Percentiles rank a stretch among this genome's conserved stretches.
Conservation (phyloP, 2,329 filamentous ascomycete genomes). For the Mycosphaerella sp. region DNA sequence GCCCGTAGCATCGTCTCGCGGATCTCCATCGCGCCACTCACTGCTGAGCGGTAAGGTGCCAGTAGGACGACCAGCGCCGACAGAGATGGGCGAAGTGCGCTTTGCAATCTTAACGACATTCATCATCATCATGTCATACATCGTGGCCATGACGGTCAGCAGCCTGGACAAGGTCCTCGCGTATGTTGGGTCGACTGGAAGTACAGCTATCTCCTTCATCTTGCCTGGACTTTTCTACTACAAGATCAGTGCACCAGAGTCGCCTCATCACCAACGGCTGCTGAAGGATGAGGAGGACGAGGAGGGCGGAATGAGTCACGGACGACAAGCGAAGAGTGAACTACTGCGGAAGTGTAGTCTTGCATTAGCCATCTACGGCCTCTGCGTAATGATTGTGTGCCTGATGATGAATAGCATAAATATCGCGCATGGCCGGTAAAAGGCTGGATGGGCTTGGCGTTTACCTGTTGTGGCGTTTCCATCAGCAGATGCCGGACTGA, state of each 20-base stretch:
- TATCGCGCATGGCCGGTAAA: conserved; percentile 28
- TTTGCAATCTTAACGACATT: conserved; percentile 84
- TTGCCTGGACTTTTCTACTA: conserved; percentile 96
- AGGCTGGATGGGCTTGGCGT: neutral
- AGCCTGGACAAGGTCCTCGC: conserved; percentile 86
- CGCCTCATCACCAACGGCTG: conserved; percentile 74
- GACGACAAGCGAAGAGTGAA: conserved; percentile 40
- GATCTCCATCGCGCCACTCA: conserved; percentile 28
- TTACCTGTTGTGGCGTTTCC: neutral
- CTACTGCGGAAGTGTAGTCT: conserved; percentile 67
- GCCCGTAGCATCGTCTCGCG: conserved; percentile 22
- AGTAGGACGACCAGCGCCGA: conserved; percentile 26
- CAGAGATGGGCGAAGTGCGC: conserved; percentile 72
- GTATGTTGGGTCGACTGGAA: conserved; percentile 91
- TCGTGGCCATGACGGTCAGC: conserved; percentile 82
- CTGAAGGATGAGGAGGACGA: conserved; percentile 87
- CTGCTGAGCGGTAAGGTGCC: conserved; percentile 26
- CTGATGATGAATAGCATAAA: conserved; percentile 81
- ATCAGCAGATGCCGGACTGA: neutral
- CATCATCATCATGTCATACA: conserved; percentile 78
- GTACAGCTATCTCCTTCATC: conserved; percentile 94
- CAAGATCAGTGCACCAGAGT: conserved; percentile 90
- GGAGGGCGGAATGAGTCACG: conserved; percentile 44
- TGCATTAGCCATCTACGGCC: conserved; percentile 71
- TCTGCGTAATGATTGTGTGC: conserved; percentile 84